These are phyloP conservation scores for Didymella exigua DNA, from an alignment of 2,329 filamentous ascomycete species.

Conservation along the genomic window DNA sequence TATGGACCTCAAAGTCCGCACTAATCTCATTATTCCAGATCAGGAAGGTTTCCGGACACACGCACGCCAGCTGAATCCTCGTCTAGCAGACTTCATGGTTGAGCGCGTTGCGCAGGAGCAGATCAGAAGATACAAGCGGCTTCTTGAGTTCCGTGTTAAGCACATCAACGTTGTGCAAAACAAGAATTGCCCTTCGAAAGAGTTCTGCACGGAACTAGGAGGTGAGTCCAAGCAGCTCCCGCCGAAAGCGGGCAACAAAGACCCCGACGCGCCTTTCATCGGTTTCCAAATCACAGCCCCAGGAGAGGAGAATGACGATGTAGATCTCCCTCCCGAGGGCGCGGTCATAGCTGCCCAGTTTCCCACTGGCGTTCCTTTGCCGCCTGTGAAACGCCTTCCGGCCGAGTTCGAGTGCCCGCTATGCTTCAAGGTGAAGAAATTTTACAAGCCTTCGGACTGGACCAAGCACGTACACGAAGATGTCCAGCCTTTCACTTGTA, in stretches of 20 bases:
- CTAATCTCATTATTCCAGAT: constrained; percentile 73
- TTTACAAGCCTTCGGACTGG: constrained; percentile 93
- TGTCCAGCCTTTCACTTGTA: constrained; percentile 91
- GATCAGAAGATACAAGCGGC: constrained; percentile 74
- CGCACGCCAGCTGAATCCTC: constrained; percentile 75
- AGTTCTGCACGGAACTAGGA: constrained; percentile 69
- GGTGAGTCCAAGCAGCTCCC: constrained; percentile 69
- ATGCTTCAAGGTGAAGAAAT: constrained; percentile 83
- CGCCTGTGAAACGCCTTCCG: constrained; percentile 76
- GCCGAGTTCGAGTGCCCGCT: constrained; percentile 89
- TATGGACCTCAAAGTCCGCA: constrained; percentile 65
- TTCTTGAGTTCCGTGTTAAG: constrained; percentile 72
- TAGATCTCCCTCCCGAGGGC: constrained; percentile 69
- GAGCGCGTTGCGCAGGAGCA: constrained; percentile 86
- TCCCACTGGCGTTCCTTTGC: constrained; percentile 79
- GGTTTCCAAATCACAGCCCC: constrained; percentile 62
- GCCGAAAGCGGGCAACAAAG: constrained; percentile 63
- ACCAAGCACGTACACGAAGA: constrained; percentile 96
- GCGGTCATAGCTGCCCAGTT: constrained; percentile 75
- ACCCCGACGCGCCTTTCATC: constrained; percentile 61
- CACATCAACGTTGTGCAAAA: constrained; percentile 67
- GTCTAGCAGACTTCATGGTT: constrained; percentile 69
- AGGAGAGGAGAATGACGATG: constrained; percentile 66
- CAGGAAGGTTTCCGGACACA: constrained; percentile 78
- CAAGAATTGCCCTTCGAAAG: constrained; percentile 64